These are phyloP conservation scores for Boletus sp. DNA, from an alignment of 1,284 basidiomycete genomes.

Conservation along the genomic window DNA sequence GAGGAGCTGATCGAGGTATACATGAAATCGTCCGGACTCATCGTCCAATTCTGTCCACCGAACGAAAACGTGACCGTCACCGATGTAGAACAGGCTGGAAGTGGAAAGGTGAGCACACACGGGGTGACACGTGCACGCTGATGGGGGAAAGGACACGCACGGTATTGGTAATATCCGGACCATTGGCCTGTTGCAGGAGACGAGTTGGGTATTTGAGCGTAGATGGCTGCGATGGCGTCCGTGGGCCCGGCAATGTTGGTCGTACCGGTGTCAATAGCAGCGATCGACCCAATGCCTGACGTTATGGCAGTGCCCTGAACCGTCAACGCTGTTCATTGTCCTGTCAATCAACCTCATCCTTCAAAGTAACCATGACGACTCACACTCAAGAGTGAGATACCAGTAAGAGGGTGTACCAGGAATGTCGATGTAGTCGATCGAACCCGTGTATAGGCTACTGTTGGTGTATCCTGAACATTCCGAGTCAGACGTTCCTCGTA, in stretches of 20 bases:
- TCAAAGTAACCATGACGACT: conserved; percentile 3
- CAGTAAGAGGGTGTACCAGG: conserved; percentile 35
- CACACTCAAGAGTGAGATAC: conserved; percentile 35
- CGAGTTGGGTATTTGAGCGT: conserved; percentile 43
- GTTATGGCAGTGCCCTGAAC: conserved; percentile 38
- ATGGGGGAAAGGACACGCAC: conserved; percentile 18
- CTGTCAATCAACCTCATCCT: conserved; percentile 3
- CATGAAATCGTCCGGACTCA: conserved; percentile 52
- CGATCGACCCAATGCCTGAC: conserved; percentile 20
- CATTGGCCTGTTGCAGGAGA: conserved; percentile 30
- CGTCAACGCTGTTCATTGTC: conserved; percentile 28
- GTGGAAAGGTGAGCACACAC: neutral
- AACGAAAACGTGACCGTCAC: conserved; percentile 44
- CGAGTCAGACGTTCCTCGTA: conserved; percentile 15
- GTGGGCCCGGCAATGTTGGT: conserved; percentile 46
- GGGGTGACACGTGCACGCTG: neutral
- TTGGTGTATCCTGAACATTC: conserved; percentile 44
- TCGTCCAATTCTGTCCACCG: conserved; percentile 48
- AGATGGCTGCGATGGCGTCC: conserved; percentile 40
- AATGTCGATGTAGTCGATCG: conserved; percentile 42
- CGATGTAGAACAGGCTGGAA: conserved; percentile 27
- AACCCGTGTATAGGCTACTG: conserved; percentile 43
- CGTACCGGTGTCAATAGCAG: conserved; percentile 50
- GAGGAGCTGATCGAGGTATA: conserved; percentile 40
- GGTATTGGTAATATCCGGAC: conserved; percentile 39